These are phyloP conservation scores for Penicillium antarcticum DNA, from an alignment of 495 filamentous ascomycete genomes.

Conservation along the genomic window DNA sequence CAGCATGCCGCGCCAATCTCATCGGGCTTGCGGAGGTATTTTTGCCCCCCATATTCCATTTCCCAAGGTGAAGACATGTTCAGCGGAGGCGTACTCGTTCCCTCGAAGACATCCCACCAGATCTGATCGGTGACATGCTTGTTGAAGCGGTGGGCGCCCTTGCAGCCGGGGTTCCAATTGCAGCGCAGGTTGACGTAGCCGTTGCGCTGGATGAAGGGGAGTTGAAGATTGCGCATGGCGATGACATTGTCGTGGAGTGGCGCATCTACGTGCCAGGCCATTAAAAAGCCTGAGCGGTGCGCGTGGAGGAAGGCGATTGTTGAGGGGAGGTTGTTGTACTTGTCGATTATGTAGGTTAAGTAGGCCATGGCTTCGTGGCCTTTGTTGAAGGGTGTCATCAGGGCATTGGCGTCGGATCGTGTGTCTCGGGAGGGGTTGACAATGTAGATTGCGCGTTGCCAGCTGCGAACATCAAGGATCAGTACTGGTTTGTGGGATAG, in stretches of 20 bases:
- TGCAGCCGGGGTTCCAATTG: slow-evolving; percentile 62
- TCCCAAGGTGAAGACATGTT: slow-evolving; percentile 21
- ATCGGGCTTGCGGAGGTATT: slow-evolving; percentile 27
- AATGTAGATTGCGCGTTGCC: slow-evolving; percentile 61
- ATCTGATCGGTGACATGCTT: slow-evolving; percentile 54
- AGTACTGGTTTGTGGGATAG: not conserved
- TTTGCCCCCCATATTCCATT: slow-evolving; percentile 7
- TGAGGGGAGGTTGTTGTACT: slow-evolving; percentile 66
- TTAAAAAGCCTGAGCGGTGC: slow-evolving; percentile 48
- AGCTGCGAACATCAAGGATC: slow-evolving; percentile 25
- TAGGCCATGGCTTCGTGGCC: slow-evolving; percentile 77
- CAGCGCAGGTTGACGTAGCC: slow-evolving; percentile 69
- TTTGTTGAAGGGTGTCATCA: slow-evolving; percentile 55
- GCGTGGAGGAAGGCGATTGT: slow-evolving; percentile 67
- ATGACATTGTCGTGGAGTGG: slow-evolving; percentile 50
- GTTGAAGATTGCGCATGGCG: slow-evolving; percentile 50
- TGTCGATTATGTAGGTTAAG: slow-evolving; percentile 67
- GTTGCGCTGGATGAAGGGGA: slow-evolving; percentile 49
- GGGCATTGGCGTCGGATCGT: slow-evolving; percentile 36
- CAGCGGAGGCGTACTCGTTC: slow-evolving; percentile 49
- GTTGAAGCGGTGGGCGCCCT: slow-evolving; percentile 46
- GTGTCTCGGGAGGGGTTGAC: slow-evolving; percentile 56
- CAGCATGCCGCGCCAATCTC: slow-evolving; percentile 53
- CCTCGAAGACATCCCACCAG: slow-evolving; percentile 54
- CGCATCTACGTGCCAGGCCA: slow-evolving; percentile 63